Percentiles rank a stretch among this genome's conserved stretches.
These are phyloP conservation scores for Yamadazyma aaseri DNA, from an alignment of 1,139 yeast species.

Conservation along the genomic window DNA sequence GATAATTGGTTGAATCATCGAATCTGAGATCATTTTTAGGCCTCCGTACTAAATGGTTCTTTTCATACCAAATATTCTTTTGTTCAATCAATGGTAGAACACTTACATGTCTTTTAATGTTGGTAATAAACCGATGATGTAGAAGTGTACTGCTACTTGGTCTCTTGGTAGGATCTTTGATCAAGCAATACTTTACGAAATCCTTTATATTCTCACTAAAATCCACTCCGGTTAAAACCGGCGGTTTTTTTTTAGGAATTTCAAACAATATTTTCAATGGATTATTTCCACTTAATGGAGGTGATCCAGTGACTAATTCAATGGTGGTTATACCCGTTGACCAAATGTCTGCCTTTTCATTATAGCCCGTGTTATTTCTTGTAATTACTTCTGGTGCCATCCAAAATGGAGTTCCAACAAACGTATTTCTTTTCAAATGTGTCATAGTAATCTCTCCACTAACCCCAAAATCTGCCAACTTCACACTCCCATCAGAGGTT, in stretches of 20 bases:
- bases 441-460: constrained; percentile 75
- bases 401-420: constrained; percentile 92
- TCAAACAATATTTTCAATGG: constrained; percentile 75
- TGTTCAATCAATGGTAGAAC: constrained; percentile 13
- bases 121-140: constrained; percentile 44
- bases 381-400: constrained; percentile 88
- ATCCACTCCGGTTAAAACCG: constrained; percentile 46
- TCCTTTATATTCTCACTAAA: constrained; percentile 54
- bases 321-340: constrained; percentile 81
- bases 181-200: constrained; percentile 59
- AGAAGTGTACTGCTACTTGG: constrained; percentile 47
- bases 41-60: constrained; percentile 6
- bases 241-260: constrained; percentile 70
- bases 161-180: constrained; percentile 54
- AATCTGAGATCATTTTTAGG: constrained; percentile 12
- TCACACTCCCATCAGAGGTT: constrained; percentile 60
- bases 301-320: constrained; percentile 70
- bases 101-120: constrained; percentile 11
- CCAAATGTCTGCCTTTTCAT: constrained; percentile 87
- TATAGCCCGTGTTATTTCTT: constrained; percentile 52
- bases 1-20: constrained; percentile 8
- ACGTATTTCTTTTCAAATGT: constrained; percentile 58
- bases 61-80: constrained; percentile 24
- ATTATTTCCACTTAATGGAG: constrained; percentile 67
- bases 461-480: constrained; percentile 86